These are phyloP conservation scores for Chlamydomonas reinhardtii DNA, from an alignment of 163 green algal species.

Conservation along the genomic window DNA sequence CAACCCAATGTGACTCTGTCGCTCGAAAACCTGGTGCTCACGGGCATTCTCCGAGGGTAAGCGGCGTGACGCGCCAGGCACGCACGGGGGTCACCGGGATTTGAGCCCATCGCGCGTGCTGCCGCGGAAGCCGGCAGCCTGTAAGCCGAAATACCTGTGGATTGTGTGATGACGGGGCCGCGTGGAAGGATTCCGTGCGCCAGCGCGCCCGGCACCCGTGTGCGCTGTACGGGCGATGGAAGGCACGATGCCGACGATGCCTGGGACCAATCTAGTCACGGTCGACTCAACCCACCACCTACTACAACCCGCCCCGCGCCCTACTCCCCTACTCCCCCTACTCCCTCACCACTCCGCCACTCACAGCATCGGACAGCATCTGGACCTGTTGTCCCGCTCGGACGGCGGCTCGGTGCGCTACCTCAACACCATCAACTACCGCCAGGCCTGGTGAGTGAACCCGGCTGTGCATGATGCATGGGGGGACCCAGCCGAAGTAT, in stretches of 20 bases:
- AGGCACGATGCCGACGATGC: too few species aligned
- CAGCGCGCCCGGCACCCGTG: too few species aligned
- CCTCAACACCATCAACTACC: constrained; percentile 27
- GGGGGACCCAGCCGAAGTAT: too few species aligned
- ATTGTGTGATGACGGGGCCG: too few species aligned
- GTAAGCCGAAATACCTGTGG: too few species aligned
- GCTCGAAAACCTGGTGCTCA: constrained; percentile 6
- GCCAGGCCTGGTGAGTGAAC: constrained; percentile 5
- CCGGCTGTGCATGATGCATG: too few species aligned
- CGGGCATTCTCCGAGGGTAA: constrained; percentile 14
- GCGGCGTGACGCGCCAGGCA: not conserved
- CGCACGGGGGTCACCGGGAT: too few species aligned
- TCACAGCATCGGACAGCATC: constrained; percentile 13
- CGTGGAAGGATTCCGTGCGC: too few species aligned
- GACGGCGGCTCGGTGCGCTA: constrained; percentile 36
- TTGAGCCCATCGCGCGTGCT: too few species aligned
- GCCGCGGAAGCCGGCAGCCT: too few species aligned
- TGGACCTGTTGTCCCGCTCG: constrained; percentile 19
- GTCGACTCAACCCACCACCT: not conserved
- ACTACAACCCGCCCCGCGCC: not conserved
- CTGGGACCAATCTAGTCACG: too few species aligned
- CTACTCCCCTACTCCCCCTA: not conserved
- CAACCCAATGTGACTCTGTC: not conserved
- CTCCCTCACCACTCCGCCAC: not conserved
- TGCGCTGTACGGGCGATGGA: too few species aligned